A percentile compares a stretch with the other conserved stretches of the same genome.
Conservation (phyloP, 2,329 filamentous ascomycete species). For the Colletotrichum higginsianum region DNA sequence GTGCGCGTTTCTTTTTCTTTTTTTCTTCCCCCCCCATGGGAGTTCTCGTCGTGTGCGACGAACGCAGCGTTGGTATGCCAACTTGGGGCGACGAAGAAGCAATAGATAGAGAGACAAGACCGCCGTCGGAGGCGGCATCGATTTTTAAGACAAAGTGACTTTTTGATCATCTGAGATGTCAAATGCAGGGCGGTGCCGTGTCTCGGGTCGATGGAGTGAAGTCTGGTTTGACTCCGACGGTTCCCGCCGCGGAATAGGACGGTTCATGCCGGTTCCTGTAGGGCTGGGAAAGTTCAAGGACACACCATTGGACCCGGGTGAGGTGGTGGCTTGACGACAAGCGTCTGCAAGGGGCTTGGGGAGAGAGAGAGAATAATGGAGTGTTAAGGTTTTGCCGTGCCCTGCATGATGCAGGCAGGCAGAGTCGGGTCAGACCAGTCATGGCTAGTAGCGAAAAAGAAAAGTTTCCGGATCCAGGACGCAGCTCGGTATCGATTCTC, state of each 20-base stretch:
- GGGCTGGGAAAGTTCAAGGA: background rate
- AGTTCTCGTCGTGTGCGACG: no score
- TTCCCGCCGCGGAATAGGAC: background rate
- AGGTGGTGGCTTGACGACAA: constrained; percentile 1
- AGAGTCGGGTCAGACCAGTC: background rate
- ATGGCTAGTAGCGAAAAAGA: background rate
- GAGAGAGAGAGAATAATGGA: background rate
- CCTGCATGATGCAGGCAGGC: background rate
- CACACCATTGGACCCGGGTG: background rate
- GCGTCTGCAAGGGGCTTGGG: background rate
- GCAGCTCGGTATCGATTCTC: constrained; percentile 14
- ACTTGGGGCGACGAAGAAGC: constrained; percentile 17
- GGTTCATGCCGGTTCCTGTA: background rate
- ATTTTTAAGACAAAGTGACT: background rate
- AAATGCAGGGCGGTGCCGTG: background rate
- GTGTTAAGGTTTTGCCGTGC: background rate
- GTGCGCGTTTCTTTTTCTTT: background rate
- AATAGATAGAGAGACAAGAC: constrained; percentile 18
- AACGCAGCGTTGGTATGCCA: constrained; percentile 22
- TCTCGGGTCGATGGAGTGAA: constrained; percentile 7
- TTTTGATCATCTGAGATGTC: background rate
- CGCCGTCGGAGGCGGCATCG: background rate
- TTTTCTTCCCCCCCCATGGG: background rate
- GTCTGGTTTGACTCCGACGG: constrained; percentile 29
- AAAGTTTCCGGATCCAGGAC: constrained; percentile 29